Evolutionary conservation across 2,329 filamentous ascomycete genomes (phyloP), one percentile per base, ranked within the genome.

Genomic region (Sclerotinia sclerotiorum): DNA sequence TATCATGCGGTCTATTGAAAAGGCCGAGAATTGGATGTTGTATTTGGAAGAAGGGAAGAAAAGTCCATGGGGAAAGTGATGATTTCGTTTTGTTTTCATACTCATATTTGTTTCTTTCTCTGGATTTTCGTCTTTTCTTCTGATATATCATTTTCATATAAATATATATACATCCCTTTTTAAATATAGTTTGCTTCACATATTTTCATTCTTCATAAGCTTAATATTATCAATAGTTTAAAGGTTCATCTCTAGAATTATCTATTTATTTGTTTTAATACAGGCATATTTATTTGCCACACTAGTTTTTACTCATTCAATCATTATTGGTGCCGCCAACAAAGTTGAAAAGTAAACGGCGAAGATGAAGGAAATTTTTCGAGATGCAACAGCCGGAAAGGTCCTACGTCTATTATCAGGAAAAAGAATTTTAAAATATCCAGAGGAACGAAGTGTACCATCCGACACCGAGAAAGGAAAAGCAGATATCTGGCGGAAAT

Each of bases 351-450:
- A 42, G 4, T 42, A 35, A 49, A 39, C 21, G 24, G 29, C 10
- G 3, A 58, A 19, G 32, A 67, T 67, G 65, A 62, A 42, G 24
- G 56, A 63, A 27, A 32, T 67, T 10, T n/a, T 67, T 21, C 55
- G 65, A 58, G 65, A 62, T 44, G 24, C 65, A 11, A 32, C 56
- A 24, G 35, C 54, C 6, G 66, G 66, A 3, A 42, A 68, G 5
- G 2, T 42, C 5, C 1, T 68, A 3, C 57, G 66, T 29, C 39
- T 68, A 1, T 3, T 49, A 5, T 48, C 58, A 5, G 27, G 48
- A 6, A 10, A 17, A 2, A 35, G 32, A 49, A 10, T 64, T 5
- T 21, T 68, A 6, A 52, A 29, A 21, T 64, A 64, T 42, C 42
- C 52, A 35, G 64, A 60, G n/a, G 52, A 66, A 8, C 7, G 17